phyloP scores from a whole-genome alignment of 2,329 filamentous ascomycete species.

The Aspergillus neotritici region DNA sequence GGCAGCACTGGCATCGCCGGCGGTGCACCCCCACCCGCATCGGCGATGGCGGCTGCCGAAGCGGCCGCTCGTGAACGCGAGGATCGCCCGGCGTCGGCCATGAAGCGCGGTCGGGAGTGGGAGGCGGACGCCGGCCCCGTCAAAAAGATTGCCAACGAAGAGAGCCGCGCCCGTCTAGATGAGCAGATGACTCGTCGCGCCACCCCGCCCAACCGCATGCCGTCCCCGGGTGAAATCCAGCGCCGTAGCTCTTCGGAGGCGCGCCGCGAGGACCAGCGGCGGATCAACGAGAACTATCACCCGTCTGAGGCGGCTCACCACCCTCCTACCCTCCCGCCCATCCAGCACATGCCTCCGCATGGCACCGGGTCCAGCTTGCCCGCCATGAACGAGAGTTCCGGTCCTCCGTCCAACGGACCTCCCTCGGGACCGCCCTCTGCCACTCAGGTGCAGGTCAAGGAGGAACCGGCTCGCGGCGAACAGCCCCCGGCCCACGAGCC shows the following conservation, averaged over 20 bases:
- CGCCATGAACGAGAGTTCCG: conserved; percentile 47
- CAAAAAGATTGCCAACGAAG: conserved; percentile 86
- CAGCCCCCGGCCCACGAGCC: conserved; percentile 63
- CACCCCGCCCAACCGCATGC: conserved; percentile 50
- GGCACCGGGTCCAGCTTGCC: conserved; percentile 52
- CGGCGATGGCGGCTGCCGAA: conserved; percentile 63
- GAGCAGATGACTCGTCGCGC: conserved; percentile 74
- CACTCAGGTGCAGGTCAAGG: conserved; percentile 49
- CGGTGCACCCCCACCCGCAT: conserved; percentile 62
- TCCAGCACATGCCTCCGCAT: conserved; percentile 41
- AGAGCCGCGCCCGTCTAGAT: conserved; percentile 78
- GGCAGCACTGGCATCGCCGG: conserved; percentile 56
- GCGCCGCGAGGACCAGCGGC: conserved; percentile 63
- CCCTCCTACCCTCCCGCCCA: conserved; percentile 56
- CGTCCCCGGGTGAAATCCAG: conserved; percentile 63
- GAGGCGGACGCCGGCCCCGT: conserved; percentile 65
- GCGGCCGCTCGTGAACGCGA: conserved; percentile 62
- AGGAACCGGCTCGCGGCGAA: conserved; percentile 50
- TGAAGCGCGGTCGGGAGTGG: conserved; percentile 89
- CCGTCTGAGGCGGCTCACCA: conserved; percentile 91
- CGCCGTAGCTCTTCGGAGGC: conserved; percentile 73
- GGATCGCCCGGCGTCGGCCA: conserved; percentile 67
- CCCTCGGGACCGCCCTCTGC: conserved; percentile 32
- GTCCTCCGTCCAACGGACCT: conserved; percentile 39
- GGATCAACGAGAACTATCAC: conserved; percentile 74